Conservation (phyloP, 1,139 yeast genomes). For the Suhomyces yuchorum region DNA sequence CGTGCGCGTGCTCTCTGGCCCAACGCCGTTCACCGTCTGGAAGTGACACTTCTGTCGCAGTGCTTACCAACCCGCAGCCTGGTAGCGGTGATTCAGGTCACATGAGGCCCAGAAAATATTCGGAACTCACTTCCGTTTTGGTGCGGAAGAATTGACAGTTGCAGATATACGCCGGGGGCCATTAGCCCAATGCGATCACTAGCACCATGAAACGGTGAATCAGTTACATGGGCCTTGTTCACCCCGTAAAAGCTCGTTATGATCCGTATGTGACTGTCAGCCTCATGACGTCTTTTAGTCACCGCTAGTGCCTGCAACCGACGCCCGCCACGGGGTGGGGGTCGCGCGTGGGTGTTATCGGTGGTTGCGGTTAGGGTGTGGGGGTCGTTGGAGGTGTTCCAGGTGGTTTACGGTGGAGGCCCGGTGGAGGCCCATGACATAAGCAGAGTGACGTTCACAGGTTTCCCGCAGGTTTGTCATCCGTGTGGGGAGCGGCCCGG, state of each 20-base stretch:
- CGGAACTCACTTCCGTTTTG: neutral
- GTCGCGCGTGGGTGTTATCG: too few relatives aligned
- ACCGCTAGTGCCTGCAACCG: neutral
- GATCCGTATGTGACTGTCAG: neutral
- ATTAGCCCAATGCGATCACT: neutral
- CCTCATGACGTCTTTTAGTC: neutral
- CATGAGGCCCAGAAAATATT: constrained; percentile 1
- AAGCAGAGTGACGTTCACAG: too few relatives aligned
- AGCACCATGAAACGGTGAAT: neutral
- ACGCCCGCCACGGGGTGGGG: too few relatives aligned
- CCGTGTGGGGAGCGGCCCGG: too few relatives aligned
- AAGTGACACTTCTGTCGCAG: too few relatives aligned
- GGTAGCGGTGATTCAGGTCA: neutral
- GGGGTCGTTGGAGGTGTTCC: too few relatives aligned
- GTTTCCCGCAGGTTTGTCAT: too few relatives aligned
- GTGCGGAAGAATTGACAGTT: neutral
- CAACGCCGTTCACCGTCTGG: neutral
- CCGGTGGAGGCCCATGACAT: too few relatives aligned
- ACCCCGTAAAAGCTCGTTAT: neutral
- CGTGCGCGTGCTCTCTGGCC: neutral
- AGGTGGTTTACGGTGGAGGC: too few relatives aligned
- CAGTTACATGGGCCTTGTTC: neutral
- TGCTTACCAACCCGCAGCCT: neutral
- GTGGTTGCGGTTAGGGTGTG: too few relatives aligned
- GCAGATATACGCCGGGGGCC: neutral